phyloP scores from a whole-genome alignment of 768 basidiomycete genomes.

The Galerina marginata region DNA sequence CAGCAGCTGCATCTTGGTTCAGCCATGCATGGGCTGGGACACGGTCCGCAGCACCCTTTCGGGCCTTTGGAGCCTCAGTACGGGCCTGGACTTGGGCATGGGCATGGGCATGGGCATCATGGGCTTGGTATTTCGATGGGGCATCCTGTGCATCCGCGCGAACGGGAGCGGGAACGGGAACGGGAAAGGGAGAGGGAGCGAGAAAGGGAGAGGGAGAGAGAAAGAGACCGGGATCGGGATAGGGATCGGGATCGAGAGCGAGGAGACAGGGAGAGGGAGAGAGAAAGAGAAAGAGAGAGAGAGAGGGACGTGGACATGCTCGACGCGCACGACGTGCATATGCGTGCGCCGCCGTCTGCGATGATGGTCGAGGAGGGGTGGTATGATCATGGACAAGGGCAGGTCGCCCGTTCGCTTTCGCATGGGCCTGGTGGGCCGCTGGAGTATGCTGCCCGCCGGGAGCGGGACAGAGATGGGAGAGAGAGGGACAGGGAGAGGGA shows the following conservation, averaged over 20 bases:
- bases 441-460: conserved; percentile 1
- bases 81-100: neutral
- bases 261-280: conserved; percentile 11
- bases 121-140: too few relatives aligned
- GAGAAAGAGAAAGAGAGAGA: conserved; percentile 7
- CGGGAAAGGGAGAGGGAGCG: neutral
- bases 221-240: too few relatives aligned
- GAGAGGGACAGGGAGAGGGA: conserved; percentile 18
- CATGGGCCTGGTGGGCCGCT: neutral
- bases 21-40: too few relatives aligned
- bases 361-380: neutral
- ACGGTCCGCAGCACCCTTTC: neutral
- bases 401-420: neutral
- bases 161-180: conserved; percentile 17
- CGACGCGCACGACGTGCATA: conserved; percentile 6
- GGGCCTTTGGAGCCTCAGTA: neutral
- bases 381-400: neutral
- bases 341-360: neutral
- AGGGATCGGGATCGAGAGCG: too few relatives aligned
- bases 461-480: conserved; percentile 7
- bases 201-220: too few relatives aligned
- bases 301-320: conserved; percentile 13
- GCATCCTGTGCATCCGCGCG: too few relatives aligned
- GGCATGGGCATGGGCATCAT: neutral
- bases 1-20: too few relatives aligned